phyloP scores from a whole-genome alignment of 1,139 yeast species.

The Saccharomyces uvarum region DNA sequence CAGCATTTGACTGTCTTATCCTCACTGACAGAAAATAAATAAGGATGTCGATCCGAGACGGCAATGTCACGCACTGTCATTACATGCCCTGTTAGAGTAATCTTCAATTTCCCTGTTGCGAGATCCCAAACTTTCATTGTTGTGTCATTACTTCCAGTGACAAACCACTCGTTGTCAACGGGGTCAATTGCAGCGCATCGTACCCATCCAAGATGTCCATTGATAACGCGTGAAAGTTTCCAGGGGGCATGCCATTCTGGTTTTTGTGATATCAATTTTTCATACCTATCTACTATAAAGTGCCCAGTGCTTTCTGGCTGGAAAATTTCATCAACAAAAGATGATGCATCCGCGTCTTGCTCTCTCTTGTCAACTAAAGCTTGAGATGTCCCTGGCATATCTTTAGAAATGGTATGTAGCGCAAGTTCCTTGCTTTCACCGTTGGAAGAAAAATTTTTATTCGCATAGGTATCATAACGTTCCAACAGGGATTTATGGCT shows the following conservation, averaged over 20 bases:
- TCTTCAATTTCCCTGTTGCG: slow-evolving; percentile 58
- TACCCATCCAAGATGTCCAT: slow-evolving; percentile 94
- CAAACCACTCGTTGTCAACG: slow-evolving; percentile 75
- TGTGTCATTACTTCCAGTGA: slow-evolving; percentile 81
- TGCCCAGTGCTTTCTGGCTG: slow-evolving; percentile 4
- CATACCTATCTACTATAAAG: slow-evolving; percentile 22
- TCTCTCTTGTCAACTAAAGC: slow-evolving; percentile 9
- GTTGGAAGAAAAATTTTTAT: neutral
- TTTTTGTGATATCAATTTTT: slow-evolving; percentile 20
- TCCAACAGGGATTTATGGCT: neutral
- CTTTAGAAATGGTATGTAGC: neutral
- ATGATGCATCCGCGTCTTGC: slow-evolving; percentile 9
- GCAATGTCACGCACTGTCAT: slow-evolving; percentile 79
- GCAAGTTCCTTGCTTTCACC: neutral
- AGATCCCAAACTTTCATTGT: slow-evolving; percentile 91
- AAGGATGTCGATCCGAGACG: slow-evolving; percentile 71
- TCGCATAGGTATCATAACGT: neutral
- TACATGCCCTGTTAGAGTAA: slow-evolving; percentile 82
- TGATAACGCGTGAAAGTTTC: slow-evolving; percentile 64
- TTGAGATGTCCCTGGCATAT: neutral
- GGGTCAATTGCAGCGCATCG: slow-evolving; percentile 76
- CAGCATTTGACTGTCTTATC: slow-evolving; percentile 94
- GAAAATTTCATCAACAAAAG: neutral
- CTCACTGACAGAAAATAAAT: slow-evolving; percentile 85
- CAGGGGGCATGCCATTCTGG: slow-evolving; percentile 57